Conservation (phyloP, 441 rosid genomes). For the Macaranga tanarius region DNA sequence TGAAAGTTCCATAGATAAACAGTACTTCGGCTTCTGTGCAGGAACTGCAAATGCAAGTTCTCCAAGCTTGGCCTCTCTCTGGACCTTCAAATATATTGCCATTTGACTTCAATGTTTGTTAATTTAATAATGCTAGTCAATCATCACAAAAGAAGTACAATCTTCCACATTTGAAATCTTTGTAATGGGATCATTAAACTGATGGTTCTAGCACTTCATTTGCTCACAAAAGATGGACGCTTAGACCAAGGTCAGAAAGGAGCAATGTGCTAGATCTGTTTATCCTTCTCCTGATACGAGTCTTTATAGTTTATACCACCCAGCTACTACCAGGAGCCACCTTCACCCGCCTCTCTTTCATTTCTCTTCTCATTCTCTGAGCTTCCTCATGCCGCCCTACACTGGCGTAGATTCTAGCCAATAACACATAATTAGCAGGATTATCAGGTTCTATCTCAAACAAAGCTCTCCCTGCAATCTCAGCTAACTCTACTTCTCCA, state of each 20-base stretch:
- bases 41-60: no score
- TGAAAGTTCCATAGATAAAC: no score
- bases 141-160: background rate
- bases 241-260: background rate
- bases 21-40: no score
- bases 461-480: constrained; percentile 52
- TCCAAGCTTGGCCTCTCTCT: no score
- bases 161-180: background rate
- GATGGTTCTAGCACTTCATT: background rate
- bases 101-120: no score
- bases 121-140: background rate
- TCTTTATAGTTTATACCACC: constrained; percentile 28
- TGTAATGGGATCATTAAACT: background rate
- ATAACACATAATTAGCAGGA: constrained; percentile 53
- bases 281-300: background rate
- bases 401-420: constrained; percentile 53
- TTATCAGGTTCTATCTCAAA: constrained; percentile 60
- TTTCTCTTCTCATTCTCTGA: constrained; percentile 50
- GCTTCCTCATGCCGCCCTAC: constrained; percentile 65
- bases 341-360: constrained; percentile 55
- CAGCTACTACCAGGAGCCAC: constrained; percentile 62
- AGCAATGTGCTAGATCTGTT: background rate
- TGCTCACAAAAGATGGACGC: background rate
- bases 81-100: no score
- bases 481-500: constrained; percentile 58